Evolutionary conservation across 345 rosid species (phyloP).

Genomic region (Balakata baccata): DNA sequence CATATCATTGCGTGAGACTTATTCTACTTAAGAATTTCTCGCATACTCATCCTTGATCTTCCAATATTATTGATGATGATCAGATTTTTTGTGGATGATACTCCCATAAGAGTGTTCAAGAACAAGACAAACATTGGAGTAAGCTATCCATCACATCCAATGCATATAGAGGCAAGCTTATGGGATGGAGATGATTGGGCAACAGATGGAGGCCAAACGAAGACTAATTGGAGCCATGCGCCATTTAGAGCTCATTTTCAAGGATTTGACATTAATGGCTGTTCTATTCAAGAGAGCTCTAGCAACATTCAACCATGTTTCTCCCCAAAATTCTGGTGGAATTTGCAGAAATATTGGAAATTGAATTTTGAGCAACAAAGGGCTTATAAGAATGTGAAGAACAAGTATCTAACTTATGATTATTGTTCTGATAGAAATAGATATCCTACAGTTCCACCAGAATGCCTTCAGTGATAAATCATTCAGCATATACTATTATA

Average conservation of each 20-base stretch:
- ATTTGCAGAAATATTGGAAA: constrained; percentile 31
- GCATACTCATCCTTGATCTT: too few relatives aligned
- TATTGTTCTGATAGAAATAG: constrained; percentile 40
- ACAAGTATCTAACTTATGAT: constrained; percentile 36
- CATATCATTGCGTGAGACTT: too few relatives aligned
- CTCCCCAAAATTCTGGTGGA: constrained; percentile 60
- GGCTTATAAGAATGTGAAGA: constrained; percentile 25
- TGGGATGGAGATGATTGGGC: constrained; percentile 76
- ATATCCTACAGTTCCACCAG: constrained; percentile 26
- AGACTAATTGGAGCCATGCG: constrained; percentile 54
- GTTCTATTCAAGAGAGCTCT: constrained; percentile 19
- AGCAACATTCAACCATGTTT: constrained; percentile 16
- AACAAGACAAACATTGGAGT: constrained; percentile 42
- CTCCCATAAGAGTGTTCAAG: constrained; percentile 69
- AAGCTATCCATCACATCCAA: constrained; percentile 48
- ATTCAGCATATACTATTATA: too few relatives aligned
- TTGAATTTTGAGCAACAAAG: constrained; percentile 17
- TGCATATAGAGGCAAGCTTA: constrained; percentile 54
- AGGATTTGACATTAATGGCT: constrained; percentile 45
- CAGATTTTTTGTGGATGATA: constrained; percentile 58
- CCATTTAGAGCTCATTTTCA: constrained; percentile 53
- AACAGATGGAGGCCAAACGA: constrained; percentile 52
- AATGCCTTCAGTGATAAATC: constrained; percentile 24
- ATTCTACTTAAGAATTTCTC: too few relatives aligned
- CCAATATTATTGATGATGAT: not conserved